Conservation (phyloP, 148 eudicot species). For the Silene uniflora region DNA sequence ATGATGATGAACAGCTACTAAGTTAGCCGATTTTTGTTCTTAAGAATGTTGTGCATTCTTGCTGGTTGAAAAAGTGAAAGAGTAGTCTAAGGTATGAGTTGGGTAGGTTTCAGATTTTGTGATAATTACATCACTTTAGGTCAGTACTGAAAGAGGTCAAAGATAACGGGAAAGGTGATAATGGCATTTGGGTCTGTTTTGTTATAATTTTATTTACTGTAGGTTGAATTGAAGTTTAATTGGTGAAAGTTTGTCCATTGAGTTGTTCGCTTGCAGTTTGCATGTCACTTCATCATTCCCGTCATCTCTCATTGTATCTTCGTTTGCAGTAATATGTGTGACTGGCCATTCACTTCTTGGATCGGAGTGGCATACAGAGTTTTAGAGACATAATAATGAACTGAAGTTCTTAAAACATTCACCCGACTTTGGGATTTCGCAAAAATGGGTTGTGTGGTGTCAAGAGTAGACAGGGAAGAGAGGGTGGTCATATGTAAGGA, state of each 20-base stretch:
- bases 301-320: background rate
- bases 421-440: background rate
- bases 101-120: background rate
- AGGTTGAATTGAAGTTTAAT: background rate
- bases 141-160: background rate
- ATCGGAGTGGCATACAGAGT: background rate
- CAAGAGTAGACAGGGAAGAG: conserved; percentile 63
- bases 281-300: background rate
- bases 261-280: conserved; percentile 4
- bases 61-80: background rate
- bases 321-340: background rate
- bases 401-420: background rate
- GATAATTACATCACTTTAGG: background rate
- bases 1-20: background rate
- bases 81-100: background rate
- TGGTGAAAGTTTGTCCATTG: background rate
- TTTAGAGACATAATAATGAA: background rate
- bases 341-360: background rate
- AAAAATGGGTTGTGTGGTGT: conserved; percentile 65
- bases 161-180: background rate
- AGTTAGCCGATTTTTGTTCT: background rate
- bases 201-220: background rate
- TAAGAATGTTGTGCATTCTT: background rate
- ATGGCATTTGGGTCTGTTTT: background rate
- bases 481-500: conserved; percentile 67